Percentiles rank a stretch among this genome's conserved stretches.
phyloP scores from a whole-genome alignment of 441 rosid species.

The Populus hybrid region DNA sequence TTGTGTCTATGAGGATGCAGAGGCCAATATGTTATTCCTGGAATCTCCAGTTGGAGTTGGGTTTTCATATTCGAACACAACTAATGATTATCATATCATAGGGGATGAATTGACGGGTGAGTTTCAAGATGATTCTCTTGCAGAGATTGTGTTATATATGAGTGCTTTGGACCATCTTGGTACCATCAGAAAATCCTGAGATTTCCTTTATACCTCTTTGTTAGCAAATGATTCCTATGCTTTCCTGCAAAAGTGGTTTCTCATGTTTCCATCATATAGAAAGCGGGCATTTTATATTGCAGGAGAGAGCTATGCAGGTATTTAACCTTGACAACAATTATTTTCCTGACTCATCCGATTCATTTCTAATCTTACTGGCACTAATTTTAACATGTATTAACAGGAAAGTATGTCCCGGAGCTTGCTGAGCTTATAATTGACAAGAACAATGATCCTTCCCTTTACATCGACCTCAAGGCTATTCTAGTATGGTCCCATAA shows the following conservation, averaged over 20 bases:
- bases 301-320: slow-evolving; percentile 99
- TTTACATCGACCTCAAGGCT: slow-evolving; percentile 69
- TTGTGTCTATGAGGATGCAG: slow-evolving; percentile 41
- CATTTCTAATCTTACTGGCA: background rate
- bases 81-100: slow-evolving; percentile 53
- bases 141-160: background rate
- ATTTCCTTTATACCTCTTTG: background rate
- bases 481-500: slow-evolving; percentile 56
- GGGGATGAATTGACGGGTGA: slow-evolving; percentile 84
- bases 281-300: slow-evolving; percentile 66
- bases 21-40: slow-evolving; percentile 81
- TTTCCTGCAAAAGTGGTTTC: slow-evolving; percentile 78
- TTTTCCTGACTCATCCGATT: background rate
- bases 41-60: slow-evolving; percentile 95
- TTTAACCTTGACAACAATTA: background rate
- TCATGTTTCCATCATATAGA: slow-evolving; percentile 69
- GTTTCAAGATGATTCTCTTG: background rate
- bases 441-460: slow-evolving; percentile 55
- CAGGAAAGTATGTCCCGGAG: slow-evolving; percentile 88
- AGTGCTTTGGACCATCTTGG: background rate
- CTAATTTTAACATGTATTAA: background rate
- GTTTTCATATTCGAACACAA: slow-evolving; percentile 80
- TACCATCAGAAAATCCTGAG: slow-evolving; percentile 2
- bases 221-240: slow-evolving; percentile 80
- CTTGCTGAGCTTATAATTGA: slow-evolving; percentile 73